Evolutionary conservation across 164 flowering plant species (phyloP), one percentile per base, ranked within the genome.

Genomic region (Aristolochia californica): DNA sequence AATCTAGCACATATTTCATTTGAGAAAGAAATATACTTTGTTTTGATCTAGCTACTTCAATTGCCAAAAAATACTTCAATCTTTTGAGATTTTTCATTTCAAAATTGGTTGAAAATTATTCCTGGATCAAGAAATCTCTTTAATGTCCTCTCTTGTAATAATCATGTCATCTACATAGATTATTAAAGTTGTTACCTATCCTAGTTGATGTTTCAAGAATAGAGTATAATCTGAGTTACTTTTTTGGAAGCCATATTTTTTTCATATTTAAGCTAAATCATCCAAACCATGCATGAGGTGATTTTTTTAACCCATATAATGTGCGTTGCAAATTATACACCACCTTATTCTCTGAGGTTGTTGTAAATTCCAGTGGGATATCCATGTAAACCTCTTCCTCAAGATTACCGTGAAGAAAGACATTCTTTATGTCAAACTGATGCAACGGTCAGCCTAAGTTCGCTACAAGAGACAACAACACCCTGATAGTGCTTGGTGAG

Each of bases 301-400:
- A n/a, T n/a, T n/a, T n/a, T n/a, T n/a, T n/a, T n/a, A n/a, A n/a
- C n/a, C n/a, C n/a, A n/a, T n/a, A n/a, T n/a, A n/a, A n/a, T n/a
- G n/a, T n/a, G n/a, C n/a, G n/a, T 57, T 57, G 50, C 43, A 45
- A 21, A 13, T 57, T 57, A 30, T 30, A 57, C 51, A 43, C 49
- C 15, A 57, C 11, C 20, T 43, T 15, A 57, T 21, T 16, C 11
- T 21, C 13, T 0, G 30, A 25, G 50, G 5, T 21, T 57, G 60
- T 21, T 12, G 11, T 24, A 24, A 43, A 43, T 2, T 34, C 49
- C 22, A 0, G 60, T 10, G 48, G 47, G 22, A 56, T 20, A 38
- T 56, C 47, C 58, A 56, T 56, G 26, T 56, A 56, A 10, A 56
- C 24, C 15, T 57, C 60, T 11, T 57, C 60, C 11, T 57, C 60